These are phyloP conservation scores for Auxenochlorella pyrenoidosa DNA, from an alignment of 139 green algal species.

Conservation along the genomic window DNA sequence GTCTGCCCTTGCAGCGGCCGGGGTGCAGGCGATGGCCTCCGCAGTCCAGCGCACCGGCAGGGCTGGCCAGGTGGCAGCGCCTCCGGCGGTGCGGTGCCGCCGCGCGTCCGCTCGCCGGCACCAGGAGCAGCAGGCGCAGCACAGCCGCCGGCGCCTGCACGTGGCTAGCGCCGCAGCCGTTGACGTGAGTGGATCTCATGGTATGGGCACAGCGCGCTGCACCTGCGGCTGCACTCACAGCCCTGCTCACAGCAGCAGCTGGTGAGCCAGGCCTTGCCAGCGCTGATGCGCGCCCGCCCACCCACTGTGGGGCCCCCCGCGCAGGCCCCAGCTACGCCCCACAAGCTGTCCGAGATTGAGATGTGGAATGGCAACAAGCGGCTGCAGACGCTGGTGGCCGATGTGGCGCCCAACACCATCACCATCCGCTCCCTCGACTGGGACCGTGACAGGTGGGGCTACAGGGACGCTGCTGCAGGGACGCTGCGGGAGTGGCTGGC, in stretches of 20 bases:
- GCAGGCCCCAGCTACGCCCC: background rate
- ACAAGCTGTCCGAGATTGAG: constrained; percentile 50
- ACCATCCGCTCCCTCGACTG: constrained; percentile 95
- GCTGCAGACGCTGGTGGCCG: constrained; percentile 62
- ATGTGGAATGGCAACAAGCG: constrained; percentile 56
- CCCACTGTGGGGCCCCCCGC: background rate
- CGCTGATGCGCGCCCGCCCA: background rate
- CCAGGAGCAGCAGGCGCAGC: background rate
- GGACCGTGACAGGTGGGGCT: constrained; percentile 20
- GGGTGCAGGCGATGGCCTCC: background rate
- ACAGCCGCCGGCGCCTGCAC: background rate
- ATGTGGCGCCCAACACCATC: constrained; percentile 84
- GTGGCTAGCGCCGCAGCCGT: background rate
- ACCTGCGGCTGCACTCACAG: background rate
- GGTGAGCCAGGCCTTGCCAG: too few relatives aligned
- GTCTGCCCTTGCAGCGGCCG: background rate
- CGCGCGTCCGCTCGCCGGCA: background rate
- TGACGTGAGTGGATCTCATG: background rate
- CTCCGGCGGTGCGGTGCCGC: background rate
- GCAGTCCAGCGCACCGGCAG: background rate
- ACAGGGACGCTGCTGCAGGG: too few relatives aligned
- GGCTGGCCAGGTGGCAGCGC: background rate
- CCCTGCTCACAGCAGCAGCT: background rate
- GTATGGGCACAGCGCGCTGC: too few relatives aligned
- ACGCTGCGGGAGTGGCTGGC: too few relatives aligned